Evolutionary conservation across 2,329 filamentous ascomycete species (phyloP), one percentile per base, ranked within the genome.

Genomic region (Sclerotinia subarctica): DNA sequence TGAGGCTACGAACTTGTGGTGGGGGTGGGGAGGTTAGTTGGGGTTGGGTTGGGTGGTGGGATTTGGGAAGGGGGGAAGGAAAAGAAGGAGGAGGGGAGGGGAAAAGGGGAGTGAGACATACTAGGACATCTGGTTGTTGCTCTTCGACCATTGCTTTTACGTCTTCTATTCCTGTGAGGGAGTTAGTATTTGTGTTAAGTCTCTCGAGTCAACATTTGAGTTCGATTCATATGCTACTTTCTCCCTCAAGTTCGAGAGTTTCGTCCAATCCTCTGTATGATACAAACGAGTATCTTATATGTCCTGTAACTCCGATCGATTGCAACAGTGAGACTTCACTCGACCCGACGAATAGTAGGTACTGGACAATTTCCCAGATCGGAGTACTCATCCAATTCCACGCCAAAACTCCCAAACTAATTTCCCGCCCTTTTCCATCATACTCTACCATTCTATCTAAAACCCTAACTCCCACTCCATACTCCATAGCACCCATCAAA

Each of bases 1-100:
- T n/a, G 80, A 89, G 3, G 88, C 87, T 64, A 83, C 86, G 79
- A 88, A 88, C 84, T 88, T n/a, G n/a, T n/a, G n/a, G n/a, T n/a
- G 21, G 13, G 24, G 15, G 44, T 1, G 5, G 5, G n/a, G 8
- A n/a, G 11, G 38, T 64, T 42, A 19, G 32, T 29, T 2, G 5
- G 29, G 32, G 17, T 38, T 38, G 11, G 32, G 19, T 2, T 15
- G 7, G 19, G 49, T 8, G 35, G 1, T n/a, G 29, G 53, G 24
- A 49, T 13, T 26, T 54, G 51, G n/a, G 8, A 19, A 42, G 8
- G 8, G 21, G 24, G 19, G 51, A 15, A 46, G 51, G 24, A 35
- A 6, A 6, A 38, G 35, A 10, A 4, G 3, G 26, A 21, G 6
- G 3, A 32, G 10, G 17, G n/a, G 24, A 15, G 13, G 2, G 17